Evolutionary conservation across 495 filamentous ascomycete genomes (phyloP), one percentile per base, ranked within the genome.

Genomic region (Aspergillus conjunctus): DNA sequence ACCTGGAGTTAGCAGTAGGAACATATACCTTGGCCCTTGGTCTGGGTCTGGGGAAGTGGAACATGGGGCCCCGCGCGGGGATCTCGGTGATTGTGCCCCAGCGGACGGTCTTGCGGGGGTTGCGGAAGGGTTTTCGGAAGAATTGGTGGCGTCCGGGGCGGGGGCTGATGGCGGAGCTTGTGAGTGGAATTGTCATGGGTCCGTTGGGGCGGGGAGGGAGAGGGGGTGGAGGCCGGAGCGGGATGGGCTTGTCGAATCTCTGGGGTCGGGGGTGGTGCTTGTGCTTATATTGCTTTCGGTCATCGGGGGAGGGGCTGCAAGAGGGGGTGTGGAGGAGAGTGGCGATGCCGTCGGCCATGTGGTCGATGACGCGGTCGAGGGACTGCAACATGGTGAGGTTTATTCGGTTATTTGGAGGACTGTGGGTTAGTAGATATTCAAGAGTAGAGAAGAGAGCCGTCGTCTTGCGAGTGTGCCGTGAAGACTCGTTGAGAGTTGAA

Each of bases 81-180:
- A 57, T 48, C 17, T 56, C 56, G 9, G 20, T 56, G 34, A 56
- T 54, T 4, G 53, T 33, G n/a, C 54, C 58, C 65, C 61, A 67
- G 61, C 46, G 59, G 20, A 64, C 65, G 37, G 34, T 50, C 37
- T 62, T 62, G 20, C 39, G 26, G 4, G 21, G 8, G n/a, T 17
- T 17, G 21, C 39, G 34, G 39, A 22, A 30, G 33, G 51, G 41
- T n/a, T 48, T 20, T 6, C 20, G 17, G 44, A 22, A 48, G n/a
- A 20, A 5, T 1, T 22, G 17, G 44, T 21, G 44, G 44, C 44
- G 17, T 26, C 9, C 44, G 17, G 44, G 44, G 44, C 8, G 34
- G 14, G 20, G 39, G 26, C 5, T 26, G 5, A 26, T 26, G 26
- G 5, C 2, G 26, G 26, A 26, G 26, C 26, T 26, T 33, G 45